Percentiles rank a stretch among this genome's conserved stretches.
phyloP scores from a whole-genome alignment of 2,329 filamentous ascomycete species.

The Cadophora sp. region DNA sequence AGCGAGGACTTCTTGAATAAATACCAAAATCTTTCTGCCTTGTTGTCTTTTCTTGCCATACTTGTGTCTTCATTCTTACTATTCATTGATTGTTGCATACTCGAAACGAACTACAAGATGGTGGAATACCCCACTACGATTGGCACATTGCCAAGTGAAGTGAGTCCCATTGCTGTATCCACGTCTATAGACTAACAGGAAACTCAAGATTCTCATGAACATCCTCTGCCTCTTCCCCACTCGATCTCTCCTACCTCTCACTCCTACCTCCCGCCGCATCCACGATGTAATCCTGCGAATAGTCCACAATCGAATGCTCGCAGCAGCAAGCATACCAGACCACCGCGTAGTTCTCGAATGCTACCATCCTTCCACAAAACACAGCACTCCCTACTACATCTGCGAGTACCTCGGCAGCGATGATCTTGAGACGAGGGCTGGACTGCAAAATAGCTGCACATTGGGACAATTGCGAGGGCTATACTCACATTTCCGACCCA shows the following conservation, averaged over 20 bases:
- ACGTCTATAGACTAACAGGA: not conserved
- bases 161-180: not conserved
- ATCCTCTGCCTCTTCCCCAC: slow-evolving; percentile 57
- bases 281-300: slow-evolving; percentile 67
- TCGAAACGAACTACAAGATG: slow-evolving; percentile 11
- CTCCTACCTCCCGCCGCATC: slow-evolving; percentile 66
- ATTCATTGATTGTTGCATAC: not conserved
- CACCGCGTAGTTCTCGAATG: slow-evolving; percentile 78
- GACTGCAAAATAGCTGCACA: slow-evolving; percentile 2
- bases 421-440: not conserved
- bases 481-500: slow-evolving; percentile 34
- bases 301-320: slow-evolving; percentile 67
- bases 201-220: slow-evolving; percentile 55
- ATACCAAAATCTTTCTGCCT: not conserved
- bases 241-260: slow-evolving; percentile 59
- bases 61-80: slow-evolving; percentile 12
- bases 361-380: slow-evolving; percentile 73
- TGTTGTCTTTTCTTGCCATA: not conserved
- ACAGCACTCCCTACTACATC: slow-evolving; percentile 72
- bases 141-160: slow-evolving; percentile 23
- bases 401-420: slow-evolving; percentile 70
- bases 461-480: slow-evolving; percentile 24
- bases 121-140: slow-evolving; percentile 1
- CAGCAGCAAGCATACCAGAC: slow-evolving; percentile 60
- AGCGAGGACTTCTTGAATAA: not conserved